Conservation (phyloP, 345 rosid species). For the Durio zibethinus region DNA sequence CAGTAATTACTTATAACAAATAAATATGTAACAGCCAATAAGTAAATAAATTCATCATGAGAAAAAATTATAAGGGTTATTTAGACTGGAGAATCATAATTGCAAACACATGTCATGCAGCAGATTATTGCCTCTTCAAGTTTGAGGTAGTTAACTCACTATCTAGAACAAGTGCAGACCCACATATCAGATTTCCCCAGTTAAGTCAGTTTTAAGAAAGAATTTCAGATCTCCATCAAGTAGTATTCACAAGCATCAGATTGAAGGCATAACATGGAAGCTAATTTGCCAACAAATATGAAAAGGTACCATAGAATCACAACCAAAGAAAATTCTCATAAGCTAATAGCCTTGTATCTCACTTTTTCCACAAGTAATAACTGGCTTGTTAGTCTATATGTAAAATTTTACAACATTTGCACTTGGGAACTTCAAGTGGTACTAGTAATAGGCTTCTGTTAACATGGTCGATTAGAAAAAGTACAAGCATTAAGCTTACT, state of each 20-base stretch:
- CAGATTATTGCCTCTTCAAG: background rate
- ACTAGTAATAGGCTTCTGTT: background rate
- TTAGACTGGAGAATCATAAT: background rate
- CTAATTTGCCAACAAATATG: background rate
- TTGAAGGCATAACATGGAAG: background rate
- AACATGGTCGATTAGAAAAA: background rate
- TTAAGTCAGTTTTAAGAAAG: background rate
- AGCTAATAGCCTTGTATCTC: background rate
- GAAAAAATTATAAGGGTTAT: background rate
- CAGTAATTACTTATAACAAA: slow-evolving; percentile 16
- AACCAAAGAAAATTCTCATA: background rate
- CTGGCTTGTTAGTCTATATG: background rate
- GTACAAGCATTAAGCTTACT: background rate
- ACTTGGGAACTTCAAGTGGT: background rate
- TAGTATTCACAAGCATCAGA: background rate
- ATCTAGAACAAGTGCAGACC: background rate
- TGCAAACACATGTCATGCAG: background rate
- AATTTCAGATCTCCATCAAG: background rate
- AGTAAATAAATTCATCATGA: background rate
- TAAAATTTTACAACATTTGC: background rate
- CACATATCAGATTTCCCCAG: background rate
- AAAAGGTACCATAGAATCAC: background rate
- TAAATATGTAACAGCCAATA: background rate
- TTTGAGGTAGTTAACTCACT: background rate
- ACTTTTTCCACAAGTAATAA: background rate